phyloP scores from a whole-genome alignment of 179 eudicot genomes.

The Nepenthes alata region DNA sequence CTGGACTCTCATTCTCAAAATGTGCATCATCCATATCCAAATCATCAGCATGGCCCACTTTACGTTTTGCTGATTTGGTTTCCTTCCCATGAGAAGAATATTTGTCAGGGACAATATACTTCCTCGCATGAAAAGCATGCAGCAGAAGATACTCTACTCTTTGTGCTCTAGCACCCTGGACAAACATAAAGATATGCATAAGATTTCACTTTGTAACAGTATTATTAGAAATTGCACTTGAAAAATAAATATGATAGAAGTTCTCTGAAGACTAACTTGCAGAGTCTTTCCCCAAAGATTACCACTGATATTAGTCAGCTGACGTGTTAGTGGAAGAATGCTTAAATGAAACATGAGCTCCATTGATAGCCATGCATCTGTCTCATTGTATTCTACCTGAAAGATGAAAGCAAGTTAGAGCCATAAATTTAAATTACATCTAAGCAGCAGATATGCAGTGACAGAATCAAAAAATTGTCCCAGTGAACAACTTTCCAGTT shows the following conservation, averaged over 20 bases:
- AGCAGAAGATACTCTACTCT: constrained; percentile 89
- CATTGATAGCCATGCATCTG: constrained; percentile 98
- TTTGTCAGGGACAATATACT: constrained; percentile 87
- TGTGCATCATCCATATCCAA: constrained; percentile 26
- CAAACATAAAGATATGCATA: constrained; percentile 5
- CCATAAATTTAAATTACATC: constrained; percentile 1
- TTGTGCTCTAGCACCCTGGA: constrained; percentile 97
- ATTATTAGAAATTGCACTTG: not conserved
- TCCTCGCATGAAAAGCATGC: constrained; percentile 91
- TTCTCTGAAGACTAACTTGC: constrained; percentile 41
- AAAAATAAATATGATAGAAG: not conserved
- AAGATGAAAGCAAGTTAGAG: constrained; percentile 12
- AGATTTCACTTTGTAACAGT: not conserved
- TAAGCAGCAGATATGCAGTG: not conserved
- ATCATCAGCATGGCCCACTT: constrained; percentile 35
- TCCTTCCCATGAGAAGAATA: constrained; percentile 52
- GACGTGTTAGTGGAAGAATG: constrained; percentile 92
- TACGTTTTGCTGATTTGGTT: constrained; percentile 52
- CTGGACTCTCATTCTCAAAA: constrained; percentile 37
- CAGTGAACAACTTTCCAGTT: not conserved
- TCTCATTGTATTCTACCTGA: constrained; percentile 86
- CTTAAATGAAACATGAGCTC: constrained; percentile 97
- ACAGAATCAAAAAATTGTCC: not conserved
- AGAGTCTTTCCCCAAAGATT: constrained; percentile 98
- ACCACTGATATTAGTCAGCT: constrained; percentile 89